These are phyloP conservation scores for Davidsoniella virescens DNA, from an alignment of 2,329 filamentous ascomycete genomes.

Conservation along the genomic window DNA sequence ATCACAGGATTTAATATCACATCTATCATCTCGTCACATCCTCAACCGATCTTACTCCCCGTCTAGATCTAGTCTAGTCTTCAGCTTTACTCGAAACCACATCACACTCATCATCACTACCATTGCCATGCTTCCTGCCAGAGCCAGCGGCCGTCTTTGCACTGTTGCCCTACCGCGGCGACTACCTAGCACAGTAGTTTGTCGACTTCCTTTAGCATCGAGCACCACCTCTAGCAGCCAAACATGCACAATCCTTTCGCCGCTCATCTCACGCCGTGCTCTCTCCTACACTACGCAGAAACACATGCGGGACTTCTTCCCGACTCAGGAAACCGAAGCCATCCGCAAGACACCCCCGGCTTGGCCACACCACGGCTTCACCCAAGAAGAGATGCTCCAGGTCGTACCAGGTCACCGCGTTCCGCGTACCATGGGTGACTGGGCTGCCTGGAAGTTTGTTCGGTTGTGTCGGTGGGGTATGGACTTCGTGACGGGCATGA, in stretches of 20 bases:
- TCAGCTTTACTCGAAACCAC: too few species aligned
- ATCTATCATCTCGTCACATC: too few species aligned
- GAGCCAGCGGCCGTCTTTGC: conserved; percentile 6
- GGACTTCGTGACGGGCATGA: conserved; percentile 61
- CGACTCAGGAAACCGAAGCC: conserved; percentile 39
- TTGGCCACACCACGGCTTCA: conserved; percentile 60
- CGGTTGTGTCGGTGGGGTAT: conserved; percentile 62
- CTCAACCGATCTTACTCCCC: too few species aligned
- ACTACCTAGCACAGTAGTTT: not conserved
- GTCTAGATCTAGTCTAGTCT: too few species aligned
- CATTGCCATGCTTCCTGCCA: conserved; percentile 7
- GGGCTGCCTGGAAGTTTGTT: conserved; percentile 61
- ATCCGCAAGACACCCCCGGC: conserved; percentile 48
- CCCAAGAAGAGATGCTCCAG: conserved; percentile 58
- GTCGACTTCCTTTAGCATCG: conserved; percentile 1
- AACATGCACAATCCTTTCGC: too few species aligned
- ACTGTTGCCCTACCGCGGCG: conserved; percentile 1
- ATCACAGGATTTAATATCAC: too few species aligned
- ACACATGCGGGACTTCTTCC: conserved; percentile 44
- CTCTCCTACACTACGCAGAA: conserved; percentile 34
- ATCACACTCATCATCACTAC: not conserved
- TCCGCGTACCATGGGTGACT: conserved; percentile 58
- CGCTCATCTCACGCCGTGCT: conserved; percentile 18
- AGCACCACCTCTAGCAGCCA: conserved; percentile 4
- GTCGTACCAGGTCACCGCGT: conserved; percentile 64